A percentile compares a stretch with the other conserved stretches of the same genome.
phyloP scores from a whole-genome alignment of 2,329 filamentous ascomycete genomes.

The Diaporthe sp. region DNA sequence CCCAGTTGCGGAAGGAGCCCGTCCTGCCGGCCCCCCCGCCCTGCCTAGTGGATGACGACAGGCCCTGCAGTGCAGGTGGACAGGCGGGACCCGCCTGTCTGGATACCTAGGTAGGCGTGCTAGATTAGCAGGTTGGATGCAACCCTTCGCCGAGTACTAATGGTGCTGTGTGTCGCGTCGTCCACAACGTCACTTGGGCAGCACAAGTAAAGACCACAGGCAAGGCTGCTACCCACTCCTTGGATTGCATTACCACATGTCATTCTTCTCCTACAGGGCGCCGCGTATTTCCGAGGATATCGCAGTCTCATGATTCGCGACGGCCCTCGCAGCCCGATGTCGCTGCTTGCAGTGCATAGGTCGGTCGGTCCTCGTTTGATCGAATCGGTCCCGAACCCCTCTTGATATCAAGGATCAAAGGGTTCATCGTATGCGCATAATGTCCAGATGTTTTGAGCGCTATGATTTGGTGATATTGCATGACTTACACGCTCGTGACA shows the following conservation, averaged over 20 bases:
- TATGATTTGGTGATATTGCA: too few relatives aligned
- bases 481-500: not conserved
- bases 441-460: too few relatives aligned
- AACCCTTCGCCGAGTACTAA: not conserved
- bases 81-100: constrained; percentile 1
- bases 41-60: not conserved
- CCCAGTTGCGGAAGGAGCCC: constrained; percentile 11
- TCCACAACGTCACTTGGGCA: not conserved
- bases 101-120: not conserved
- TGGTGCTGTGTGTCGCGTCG: not conserved
- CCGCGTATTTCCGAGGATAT: too few relatives aligned
- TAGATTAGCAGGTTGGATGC: not conserved
- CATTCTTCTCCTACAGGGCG: too few relatives aligned
- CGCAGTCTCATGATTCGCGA: not conserved
- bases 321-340: not conserved
- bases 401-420: too few relatives aligned
- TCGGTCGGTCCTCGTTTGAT: not conserved
- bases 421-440: too few relatives aligned
- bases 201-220: not conserved
- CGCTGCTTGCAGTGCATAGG: not conserved
- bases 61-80: not conserved
- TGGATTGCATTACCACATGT: too few relatives aligned
- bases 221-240: not conserved
- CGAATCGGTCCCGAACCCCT: too few relatives aligned
- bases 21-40: not conserved